Percentiles rank a stretch among this genome's conserved stretches.
Conservation (phyloP, 1,139 yeast species). For the Hemisphaericaspora subhashii region DNA sequence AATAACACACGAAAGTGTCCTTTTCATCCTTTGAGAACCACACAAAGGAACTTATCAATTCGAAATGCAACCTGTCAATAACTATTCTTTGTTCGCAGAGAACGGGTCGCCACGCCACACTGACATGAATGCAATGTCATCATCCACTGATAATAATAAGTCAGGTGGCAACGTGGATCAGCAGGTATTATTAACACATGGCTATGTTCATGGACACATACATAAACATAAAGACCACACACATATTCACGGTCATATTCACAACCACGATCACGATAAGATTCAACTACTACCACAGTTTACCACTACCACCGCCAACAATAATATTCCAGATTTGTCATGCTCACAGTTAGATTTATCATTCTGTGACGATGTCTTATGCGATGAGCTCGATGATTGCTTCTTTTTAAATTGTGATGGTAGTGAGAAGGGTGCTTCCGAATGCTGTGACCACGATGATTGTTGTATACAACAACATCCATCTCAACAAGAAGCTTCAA, state of each 20-base stretch:
- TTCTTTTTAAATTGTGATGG: slow-evolving; percentile 36
- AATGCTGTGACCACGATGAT: slow-evolving; percentile 17
- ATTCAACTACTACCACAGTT: not conserved
- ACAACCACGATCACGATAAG: slow-evolving; percentile 44
- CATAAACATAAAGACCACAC: slow-evolving; percentile 65
- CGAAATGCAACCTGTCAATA: not conserved
- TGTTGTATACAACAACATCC: slow-evolving; percentile 4
- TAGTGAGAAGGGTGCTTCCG: slow-evolving; percentile 9
- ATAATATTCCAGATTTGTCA: slow-evolving; percentile 3
- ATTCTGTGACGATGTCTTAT: slow-evolving; percentile 42
- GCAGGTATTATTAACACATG: slow-evolving; percentile 34
- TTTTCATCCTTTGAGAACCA: too few relatives aligned
- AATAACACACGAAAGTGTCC: too few relatives aligned
- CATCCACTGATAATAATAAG: not conserved
- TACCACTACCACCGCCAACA: not conserved
- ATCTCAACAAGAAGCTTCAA: slow-evolving; percentile 9
- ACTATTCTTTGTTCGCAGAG: not conserved
- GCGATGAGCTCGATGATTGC: slow-evolving; percentile 49
- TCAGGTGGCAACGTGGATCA: slow-evolving; percentile 4
- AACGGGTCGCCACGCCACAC: not conserved
- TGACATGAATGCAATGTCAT: not conserved
- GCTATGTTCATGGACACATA: slow-evolving; percentile 68
- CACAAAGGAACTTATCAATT: not conserved
- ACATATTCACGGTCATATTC: slow-evolving; percentile 70
- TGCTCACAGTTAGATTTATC: slow-evolving; percentile 36